Percentiles rank a stretch among this genome's conserved stretches.
phyloP scores from a whole-genome alignment of 768 basidiomycete species.

The Guyanaporus albipodus region DNA sequence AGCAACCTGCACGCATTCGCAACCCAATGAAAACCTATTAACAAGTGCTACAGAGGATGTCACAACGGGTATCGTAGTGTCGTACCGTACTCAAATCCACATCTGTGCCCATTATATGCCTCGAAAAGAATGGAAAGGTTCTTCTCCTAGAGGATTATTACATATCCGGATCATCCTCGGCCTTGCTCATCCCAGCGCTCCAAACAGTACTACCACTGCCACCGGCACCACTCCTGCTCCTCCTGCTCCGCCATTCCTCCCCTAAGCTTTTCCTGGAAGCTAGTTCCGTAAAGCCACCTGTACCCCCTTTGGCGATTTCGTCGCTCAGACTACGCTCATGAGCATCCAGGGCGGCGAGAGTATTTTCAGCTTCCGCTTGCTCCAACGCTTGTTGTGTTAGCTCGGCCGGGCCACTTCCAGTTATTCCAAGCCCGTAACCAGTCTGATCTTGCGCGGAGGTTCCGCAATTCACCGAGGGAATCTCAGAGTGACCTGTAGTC shows the following conservation, averaged over 20 bases:
- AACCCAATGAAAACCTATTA: conserved; percentile 14
- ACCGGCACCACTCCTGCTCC: conserved; percentile 46
- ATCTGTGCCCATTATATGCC: conserved; percentile 6
- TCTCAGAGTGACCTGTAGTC: conserved; percentile 40
- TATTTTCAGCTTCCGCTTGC: conserved; percentile 73
- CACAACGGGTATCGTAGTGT: conserved; percentile 22
- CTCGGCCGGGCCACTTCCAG: conserved; percentile 32
- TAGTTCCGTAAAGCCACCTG: conserved; percentile 79
- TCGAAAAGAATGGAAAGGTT: background rate
- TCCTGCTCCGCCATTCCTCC: conserved; percentile 55
- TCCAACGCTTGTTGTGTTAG: conserved; percentile 75
- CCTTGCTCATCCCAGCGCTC: conserved; percentile 78
- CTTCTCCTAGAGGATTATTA: conserved; percentile 12
- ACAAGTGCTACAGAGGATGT: conserved; percentile 19
- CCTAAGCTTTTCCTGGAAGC: conserved; percentile 40
- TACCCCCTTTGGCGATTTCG: conserved; percentile 71
- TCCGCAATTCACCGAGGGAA: conserved; percentile 46
- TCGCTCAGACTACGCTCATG: conserved; percentile 68
- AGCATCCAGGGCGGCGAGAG: conserved; percentile 73
- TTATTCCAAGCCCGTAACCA: conserved; percentile 29
- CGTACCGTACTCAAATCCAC: conserved; percentile 23
- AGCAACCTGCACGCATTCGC: too few relatives aligned
- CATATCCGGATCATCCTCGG: conserved; percentile 44
- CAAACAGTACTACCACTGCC: conserved; percentile 80
- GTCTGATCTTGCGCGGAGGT: conserved; percentile 35